These are phyloP conservation scores for Hyaloperonospora brassicae DNA, from an alignment of 352 stramenopile species.

Conservation along the genomic window DNA sequence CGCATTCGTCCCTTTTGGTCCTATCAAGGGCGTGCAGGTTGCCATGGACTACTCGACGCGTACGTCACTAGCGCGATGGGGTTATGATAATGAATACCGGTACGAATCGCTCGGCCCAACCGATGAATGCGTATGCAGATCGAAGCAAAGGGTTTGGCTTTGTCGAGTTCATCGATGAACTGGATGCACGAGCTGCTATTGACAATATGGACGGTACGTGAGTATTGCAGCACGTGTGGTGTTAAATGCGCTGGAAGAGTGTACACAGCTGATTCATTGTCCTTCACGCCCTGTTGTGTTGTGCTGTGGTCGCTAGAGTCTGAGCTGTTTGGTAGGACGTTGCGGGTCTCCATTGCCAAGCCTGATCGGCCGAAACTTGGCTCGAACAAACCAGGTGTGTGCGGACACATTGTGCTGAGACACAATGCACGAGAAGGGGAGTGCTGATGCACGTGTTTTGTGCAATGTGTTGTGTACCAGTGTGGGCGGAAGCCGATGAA, in stretches of 20 bases:
- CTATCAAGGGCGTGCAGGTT: slow-evolving; percentile 76
- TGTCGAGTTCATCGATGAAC: slow-evolving; percentile 88
- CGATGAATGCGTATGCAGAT: slow-evolving; percentile 27
- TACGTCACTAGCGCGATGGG: slow-evolving; percentile 25
- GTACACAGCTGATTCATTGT: too few species aligned
- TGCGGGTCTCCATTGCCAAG: slow-evolving; percentile 89
- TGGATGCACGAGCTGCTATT: slow-evolving; percentile 86
- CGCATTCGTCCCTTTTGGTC: slow-evolving; percentile 77
- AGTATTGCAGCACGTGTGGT: neutral
- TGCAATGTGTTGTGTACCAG: slow-evolving; percentile 17
- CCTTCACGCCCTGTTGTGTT: neutral
- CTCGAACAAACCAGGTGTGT: slow-evolving; percentile 63
- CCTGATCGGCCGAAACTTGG: slow-evolving; percentile 69
- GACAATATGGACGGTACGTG: slow-evolving; percentile 93
- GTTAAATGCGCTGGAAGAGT: neutral
- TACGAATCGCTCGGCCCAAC: neutral
- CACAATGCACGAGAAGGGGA: neutral
- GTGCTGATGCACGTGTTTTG: neutral
- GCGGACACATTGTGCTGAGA: neutral
- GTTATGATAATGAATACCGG: neutral
- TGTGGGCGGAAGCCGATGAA: slow-evolving; percentile 57
- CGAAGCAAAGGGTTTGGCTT: slow-evolving; percentile 90
- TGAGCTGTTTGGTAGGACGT: slow-evolving; percentile 87
- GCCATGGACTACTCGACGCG: slow-evolving; percentile 58
- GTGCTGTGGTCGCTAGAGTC: slow-evolving; percentile 42